These are phyloP conservation scores for Chaetomium sp. DNA, from an alignment of 2,329 filamentous ascomycete genomes.

Conservation along the genomic window DNA sequence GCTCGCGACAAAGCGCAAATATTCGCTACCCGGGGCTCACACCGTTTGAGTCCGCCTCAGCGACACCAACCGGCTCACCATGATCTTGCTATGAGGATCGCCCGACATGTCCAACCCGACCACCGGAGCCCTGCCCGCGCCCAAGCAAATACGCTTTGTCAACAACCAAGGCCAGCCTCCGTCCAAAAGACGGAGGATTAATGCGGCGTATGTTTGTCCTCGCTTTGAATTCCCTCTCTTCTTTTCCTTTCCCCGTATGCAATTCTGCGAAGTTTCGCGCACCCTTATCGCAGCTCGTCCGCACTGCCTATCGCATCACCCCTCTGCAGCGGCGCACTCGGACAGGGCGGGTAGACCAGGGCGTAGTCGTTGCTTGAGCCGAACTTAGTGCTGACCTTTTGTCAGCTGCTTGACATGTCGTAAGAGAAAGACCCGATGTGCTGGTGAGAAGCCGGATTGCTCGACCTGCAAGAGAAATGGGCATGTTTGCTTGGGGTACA, in stretches of 20 bases:
- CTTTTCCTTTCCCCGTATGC: not conserved
- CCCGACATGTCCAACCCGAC: conserved; percentile 41
- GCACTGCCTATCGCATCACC: too few relatives aligned
- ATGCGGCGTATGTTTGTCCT: conserved; percentile 58
- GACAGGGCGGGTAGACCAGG: too few relatives aligned
- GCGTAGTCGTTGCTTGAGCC: too few relatives aligned
- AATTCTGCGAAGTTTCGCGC: too few relatives aligned
- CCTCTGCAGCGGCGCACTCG: too few relatives aligned
- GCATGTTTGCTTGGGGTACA: conserved; percentile 63
- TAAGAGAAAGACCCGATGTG: conserved; percentile 69
- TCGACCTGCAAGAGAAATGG: conserved; percentile 67
- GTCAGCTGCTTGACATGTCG: conserved; percentile 64
- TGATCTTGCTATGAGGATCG: conserved; percentile 28
- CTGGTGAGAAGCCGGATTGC: conserved; percentile 64
- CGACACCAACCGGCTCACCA: conserved; percentile 25
- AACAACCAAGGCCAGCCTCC: conserved; percentile 76
- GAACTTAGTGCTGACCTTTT: not conserved
- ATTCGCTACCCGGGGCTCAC: conserved; percentile 11
- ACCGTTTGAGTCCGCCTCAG: conserved; percentile 9
- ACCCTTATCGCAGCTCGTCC: too few relatives aligned
- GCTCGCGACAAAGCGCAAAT: not conserved
- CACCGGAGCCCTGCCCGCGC: conserved; percentile 38
- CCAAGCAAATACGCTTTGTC: conserved; percentile 68
- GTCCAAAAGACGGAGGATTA: conserved; percentile 71
- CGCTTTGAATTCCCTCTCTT: not conserved